Base-by-base conservation (phyloP, 768 basidiomycete species). In the Russula sp. region DNA sequence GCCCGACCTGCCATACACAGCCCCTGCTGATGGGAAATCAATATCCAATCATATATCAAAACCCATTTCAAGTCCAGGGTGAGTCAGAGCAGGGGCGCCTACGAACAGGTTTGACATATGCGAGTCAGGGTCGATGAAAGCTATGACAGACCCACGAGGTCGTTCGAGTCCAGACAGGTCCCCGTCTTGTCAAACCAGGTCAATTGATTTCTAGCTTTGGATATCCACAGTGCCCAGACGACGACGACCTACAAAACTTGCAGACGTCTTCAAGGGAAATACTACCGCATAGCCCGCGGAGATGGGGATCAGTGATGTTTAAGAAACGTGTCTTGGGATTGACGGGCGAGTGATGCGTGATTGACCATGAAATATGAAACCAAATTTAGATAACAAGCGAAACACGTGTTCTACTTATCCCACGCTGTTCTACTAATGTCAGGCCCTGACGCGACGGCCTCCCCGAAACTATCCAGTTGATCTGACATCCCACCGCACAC, bases 401-500 rank as follows among this genome's bases (percentile, higher is more conserved):
- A 48, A 48, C 49, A 50, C 26, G 49, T 50, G 49, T 28, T 50
- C 26, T 26, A 48, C 16, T 6, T 8, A 3, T 54, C 58, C 59
- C 54, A 61, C 32, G 32, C 13, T 40, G 32, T 18, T 5, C 38
- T 36, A 13, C 48, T 36, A 10, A 28, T 38, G 13, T 36, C 38
- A 9, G 32, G 58, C 20, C 50, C 54, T 32, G 56, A 46, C 24
- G 38, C 46, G 5, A 34, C 34, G 8, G 64, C 40, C 5, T 44
- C 36, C 20, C 22, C 28, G 53, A 67, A 67, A 13, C 32, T 42
- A 20, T 34, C 67, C 42, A 74, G 57, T 5, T 66, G 56, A 58
- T 70, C 71, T 18, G 50, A 49, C 0, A 68, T 60, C 10, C 59
- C 63, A 5, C 75, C 76, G 66, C 89, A 90, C 40, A 80, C 79